Base-by-base conservation (phyloP, 352 stramenopile genomes). In the Plasmopara viticola region DNA sequence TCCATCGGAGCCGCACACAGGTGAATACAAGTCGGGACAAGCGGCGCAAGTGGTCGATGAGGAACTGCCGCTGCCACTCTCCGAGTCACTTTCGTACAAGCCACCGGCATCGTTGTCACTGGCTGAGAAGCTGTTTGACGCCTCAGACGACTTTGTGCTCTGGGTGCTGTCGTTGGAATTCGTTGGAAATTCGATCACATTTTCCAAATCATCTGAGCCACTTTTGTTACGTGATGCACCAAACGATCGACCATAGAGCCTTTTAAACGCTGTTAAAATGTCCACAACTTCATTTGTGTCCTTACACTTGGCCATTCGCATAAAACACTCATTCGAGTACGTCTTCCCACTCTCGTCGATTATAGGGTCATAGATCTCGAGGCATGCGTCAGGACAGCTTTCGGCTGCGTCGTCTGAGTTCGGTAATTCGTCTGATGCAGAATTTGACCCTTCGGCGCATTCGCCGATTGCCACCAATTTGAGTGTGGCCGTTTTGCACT, bases 271-370 rank as follows among this genome's bases (percentile, higher is more conserved):
- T 0, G 45, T 46, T 15, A 61, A 15, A 30, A 60, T 40, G 15
- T 58, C 29, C 9, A 60, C 44, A 34, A 68, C 44, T 44, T 62
- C 44, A n/a, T 57, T 66, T 6, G 29, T 53, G 35, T 58, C 35
- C 34, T 64, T 72, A 53, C 72, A 84, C 28, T 67, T 58, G 0
- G 47, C 55, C 44, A 70, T 67, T 6, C 47, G 44, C 47, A 79
- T 60, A 48, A 68, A 70, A 41, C 69, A 79, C 52, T 55, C 44
- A 48, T 73, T 79, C 12, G 51, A 44, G 48, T 74, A 79, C 14
- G 56, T 73, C 29, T 61, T 56, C 18, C 66, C 66, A 39, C 66
- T 62, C 34, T 63, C 62, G 17, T 71, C 64, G 40, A 56, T 70
- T 5, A 73, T 58, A 6, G 68, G 65, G 13, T 66, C 50, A 38